Evolutionary conservation across 1,284 basidiomycete genomes (phyloP).

Genomic region (Pseudozyma sp.): DNA sequence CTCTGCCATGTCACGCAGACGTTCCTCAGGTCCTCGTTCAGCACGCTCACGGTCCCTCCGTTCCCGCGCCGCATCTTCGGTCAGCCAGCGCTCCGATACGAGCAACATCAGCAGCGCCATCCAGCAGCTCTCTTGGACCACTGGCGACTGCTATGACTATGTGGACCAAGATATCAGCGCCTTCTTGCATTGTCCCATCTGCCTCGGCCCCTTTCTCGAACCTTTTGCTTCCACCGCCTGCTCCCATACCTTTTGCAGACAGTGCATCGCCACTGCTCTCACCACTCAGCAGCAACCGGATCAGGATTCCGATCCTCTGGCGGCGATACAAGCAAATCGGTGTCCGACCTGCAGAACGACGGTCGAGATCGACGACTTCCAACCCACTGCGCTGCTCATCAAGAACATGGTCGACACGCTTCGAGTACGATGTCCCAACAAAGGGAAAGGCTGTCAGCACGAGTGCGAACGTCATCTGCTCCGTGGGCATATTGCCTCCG

Average conservation of each 20-base stretch:
- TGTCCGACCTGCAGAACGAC: constrained; percentile 52
- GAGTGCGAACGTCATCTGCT: constrained; percentile 51
- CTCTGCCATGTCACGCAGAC: constrained; percentile 15
- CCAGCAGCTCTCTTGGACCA: constrained; percentile 34
- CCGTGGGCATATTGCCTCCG: constrained; percentile 25
- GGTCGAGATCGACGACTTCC: constrained; percentile 29
- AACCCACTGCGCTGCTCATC: constrained; percentile 51
- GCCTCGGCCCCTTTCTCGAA: constrained; percentile 53
- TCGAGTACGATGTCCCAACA: constrained; percentile 50
- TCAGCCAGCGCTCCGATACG: constrained; percentile 44
- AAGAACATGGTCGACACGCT: constrained; percentile 61
- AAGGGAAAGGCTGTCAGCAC: constrained; percentile 45
- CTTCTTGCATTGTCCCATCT: constrained; percentile 47
- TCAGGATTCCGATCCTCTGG: constrained; percentile 1
- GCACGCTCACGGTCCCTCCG: constrained; percentile 17
- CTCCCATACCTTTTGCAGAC: constrained; percentile 56
- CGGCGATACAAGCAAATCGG: constrained; percentile 2
- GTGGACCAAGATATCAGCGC: constrained; percentile 45
- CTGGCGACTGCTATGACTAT: constrained; percentile 46
- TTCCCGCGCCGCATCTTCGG: constrained; percentile 29
- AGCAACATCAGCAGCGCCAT: constrained; percentile 40
- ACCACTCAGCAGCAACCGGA: background rate
- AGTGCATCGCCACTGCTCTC: constrained; percentile 50
- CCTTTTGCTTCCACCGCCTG: constrained; percentile 42
- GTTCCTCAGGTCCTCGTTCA: constrained; percentile 30